Base-by-base conservation (phyloP, 192 early-diverging fungal species). In the Funneliformis geosporum region DNA sequence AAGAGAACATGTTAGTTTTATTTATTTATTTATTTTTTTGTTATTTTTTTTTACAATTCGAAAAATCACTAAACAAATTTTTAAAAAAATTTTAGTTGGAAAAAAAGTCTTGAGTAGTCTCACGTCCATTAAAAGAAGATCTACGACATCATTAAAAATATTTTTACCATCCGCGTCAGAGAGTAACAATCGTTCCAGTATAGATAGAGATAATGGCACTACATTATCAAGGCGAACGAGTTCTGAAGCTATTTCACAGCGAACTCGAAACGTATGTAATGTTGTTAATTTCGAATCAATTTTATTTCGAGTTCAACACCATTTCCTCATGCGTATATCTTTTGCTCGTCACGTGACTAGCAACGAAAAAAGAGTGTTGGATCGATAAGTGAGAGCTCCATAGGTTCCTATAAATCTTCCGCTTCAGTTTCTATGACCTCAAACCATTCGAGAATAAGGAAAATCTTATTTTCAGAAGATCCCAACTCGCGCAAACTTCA, bases 1-100 rank as follows among this genome's bases (percentile, higher is more conserved):
- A 75, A 75, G 9, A 75, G 43, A 61, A 21, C 55, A 25, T 75
- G 73, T 75, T 39, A 75, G 59, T 61, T 3, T 44, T 71, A 3
- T 46, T 1, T 46, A 7, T 2, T 27, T 71, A 9, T 46, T 10
- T 42, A 27, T 10, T 47, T 47, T 47, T 4, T 21, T 47, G n/a
- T 14, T 42, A 46, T 44, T 44, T 28, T 70, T 46, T 33, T 44
- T 23, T 18, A 18, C 27, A 3, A 12, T 16, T 21, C 42, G 6
- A 40, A 42, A 18, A 21, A n/a, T n/a, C n/a, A n/a, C n/a, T n/a
- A n/a, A n/a, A n/a, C n/a, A n/a, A n/a, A n/a, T n/a, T n/a, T n/a
- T n/a, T n/a, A n/a, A n/a, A n/a, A n/a, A n/a, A n/a, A n/a, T n/a
- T 40, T 39, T 25, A 72, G 70, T 72, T 28, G n/a, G 38, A 25